Evolutionary conservation across 1,139 yeast species (phyloP).

Genomic region (Kodamaea ohmeri): DNA sequence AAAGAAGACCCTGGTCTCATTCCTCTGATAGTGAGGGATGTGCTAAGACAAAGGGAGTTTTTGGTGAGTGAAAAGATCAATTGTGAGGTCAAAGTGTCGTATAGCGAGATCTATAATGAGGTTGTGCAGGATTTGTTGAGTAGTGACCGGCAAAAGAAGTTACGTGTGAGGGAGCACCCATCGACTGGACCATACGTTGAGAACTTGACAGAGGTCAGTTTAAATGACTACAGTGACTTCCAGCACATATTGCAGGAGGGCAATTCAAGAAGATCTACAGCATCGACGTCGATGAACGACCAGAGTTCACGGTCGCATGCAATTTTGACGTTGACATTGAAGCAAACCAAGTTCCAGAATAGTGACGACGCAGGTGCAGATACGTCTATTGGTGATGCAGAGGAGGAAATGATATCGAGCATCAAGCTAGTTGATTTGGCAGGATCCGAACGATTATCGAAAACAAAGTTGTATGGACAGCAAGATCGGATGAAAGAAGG

Average conservation of each 20-base stretch:
- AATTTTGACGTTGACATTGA: conserved; percentile 59
- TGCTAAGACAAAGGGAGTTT: conserved; percentile 46
- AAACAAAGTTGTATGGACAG: conserved; percentile 63
- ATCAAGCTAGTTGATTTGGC: conserved; percentile 76
- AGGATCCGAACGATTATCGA: conserved; percentile 69
- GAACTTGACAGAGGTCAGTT: conserved; percentile 48
- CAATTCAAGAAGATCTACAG: conserved; percentile 56
- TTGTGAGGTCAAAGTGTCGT: conserved; percentile 57
- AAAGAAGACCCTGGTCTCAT: conserved; percentile 54
- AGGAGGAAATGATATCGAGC: conserved; percentile 54
- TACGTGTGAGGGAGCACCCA: conserved; percentile 60
- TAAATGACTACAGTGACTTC: conserved; percentile 46
- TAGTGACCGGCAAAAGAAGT: conserved; percentile 24
- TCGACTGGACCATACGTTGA: conserved; percentile 70
- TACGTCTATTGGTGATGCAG: conserved; percentile 46
- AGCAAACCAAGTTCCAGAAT: conserved; percentile 47
- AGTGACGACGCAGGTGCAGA: conserved; percentile 10
- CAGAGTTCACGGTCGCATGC: conserved; percentile 79
- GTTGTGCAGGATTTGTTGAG: conserved; percentile 57
- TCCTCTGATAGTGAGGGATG: conserved; percentile 54
- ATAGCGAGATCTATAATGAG: conserved; percentile 73
- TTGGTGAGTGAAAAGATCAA: conserved; percentile 41
- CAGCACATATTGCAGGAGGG: conserved; percentile 44
- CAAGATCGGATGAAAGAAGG: conserved; percentile 68
- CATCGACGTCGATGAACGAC: conserved; percentile 67